These are phyloP conservation scores for Quercus glauca DNA, from an alignment of 306 rosid species.

Conservation along the genomic window DNA sequence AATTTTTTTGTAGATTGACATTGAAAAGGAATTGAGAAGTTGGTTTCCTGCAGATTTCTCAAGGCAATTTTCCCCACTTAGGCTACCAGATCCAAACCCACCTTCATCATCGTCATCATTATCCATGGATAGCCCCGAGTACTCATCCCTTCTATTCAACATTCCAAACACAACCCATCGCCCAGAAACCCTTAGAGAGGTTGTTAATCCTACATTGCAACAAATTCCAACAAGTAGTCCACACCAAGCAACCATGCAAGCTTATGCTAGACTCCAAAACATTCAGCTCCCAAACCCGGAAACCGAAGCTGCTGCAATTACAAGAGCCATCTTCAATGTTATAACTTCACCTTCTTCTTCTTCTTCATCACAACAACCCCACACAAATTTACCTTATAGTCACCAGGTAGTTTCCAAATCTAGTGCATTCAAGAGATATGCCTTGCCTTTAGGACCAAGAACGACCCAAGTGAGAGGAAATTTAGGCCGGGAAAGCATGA, in stretches of 20 bases:
- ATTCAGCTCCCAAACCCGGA: slow-evolving; percentile 44
- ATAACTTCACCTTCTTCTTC: slow-evolving; percentile 40
- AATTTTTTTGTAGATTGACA: slow-evolving; percentile 38
- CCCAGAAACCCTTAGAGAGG: slow-evolving; percentile 27
- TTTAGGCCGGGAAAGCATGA: slow-evolving; percentile 35
- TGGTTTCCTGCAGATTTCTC: slow-evolving; percentile 52
- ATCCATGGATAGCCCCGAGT: slow-evolving; percentile 75
- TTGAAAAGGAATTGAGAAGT: slow-evolving; percentile 51
- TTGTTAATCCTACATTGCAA: slow-evolving; percentile 24
- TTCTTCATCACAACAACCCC: slow-evolving; percentile 24
- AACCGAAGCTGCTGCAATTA: slow-evolving; percentile 48
- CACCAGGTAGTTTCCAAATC: slow-evolving; percentile 26
- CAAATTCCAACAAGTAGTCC: slow-evolving; percentile 20
- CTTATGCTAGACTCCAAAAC: slow-evolving; percentile 33
- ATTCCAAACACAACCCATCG: slow-evolving; percentile 38
- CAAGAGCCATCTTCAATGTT: slow-evolving; percentile 58
- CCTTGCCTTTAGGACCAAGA: slow-evolving; percentile 13
- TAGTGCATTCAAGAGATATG: slow-evolving; percentile 58
- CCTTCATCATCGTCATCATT: slow-evolving; percentile 80
- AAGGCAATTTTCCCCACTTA: slow-evolving; percentile 9
- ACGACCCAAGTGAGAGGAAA: slow-evolving; percentile 20
- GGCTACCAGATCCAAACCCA: slow-evolving; percentile 44
- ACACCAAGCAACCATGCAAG: slow-evolving; percentile 47
- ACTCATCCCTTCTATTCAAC: slow-evolving; percentile 60
- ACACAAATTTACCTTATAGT: slow-evolving; percentile 17